Conservation (phyloP, 495 filamentous ascomycete genomes). For the Trichoderma parareesei region DNA sequence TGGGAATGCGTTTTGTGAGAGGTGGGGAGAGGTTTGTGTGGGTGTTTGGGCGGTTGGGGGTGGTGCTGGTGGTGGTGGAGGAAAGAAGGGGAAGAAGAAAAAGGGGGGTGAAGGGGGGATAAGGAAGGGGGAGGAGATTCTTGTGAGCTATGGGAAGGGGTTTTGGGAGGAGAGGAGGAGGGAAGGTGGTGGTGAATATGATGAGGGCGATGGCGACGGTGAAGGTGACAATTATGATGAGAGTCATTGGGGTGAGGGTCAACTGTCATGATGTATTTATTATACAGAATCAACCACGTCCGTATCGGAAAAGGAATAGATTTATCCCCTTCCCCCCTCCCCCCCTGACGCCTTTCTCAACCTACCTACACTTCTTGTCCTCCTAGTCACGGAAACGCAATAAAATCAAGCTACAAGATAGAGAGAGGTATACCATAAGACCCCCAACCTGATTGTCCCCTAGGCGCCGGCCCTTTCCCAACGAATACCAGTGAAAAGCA, state of each 20-base stretch:
- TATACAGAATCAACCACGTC: not conserved
- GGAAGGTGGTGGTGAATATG: constrained; percentile 1
- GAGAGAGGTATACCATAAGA: not conserved
- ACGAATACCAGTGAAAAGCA: not conserved
- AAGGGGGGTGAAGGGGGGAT: constrained; percentile 32
- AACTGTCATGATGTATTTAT: not conserved
- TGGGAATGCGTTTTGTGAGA: constrained; percentile 41
- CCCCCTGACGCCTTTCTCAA: not conserved
- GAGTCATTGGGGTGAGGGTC: not conserved
- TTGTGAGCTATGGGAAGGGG: constrained; percentile 60
- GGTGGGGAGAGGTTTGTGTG: constrained; percentile 43
- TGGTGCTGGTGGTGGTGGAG: constrained; percentile 36
- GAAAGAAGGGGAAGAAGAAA: constrained; percentile 33
- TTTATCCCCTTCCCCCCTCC: not conserved
- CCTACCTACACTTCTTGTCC: not conserved
- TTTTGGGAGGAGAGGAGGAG: constrained; percentile 45
- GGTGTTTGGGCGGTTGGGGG: constrained; percentile 53
- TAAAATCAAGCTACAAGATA: not conserved
- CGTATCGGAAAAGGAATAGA: not conserved
- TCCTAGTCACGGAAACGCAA: not conserved
- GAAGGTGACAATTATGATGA: not conserved
- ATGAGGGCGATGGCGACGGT: not conserved
- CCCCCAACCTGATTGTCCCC: not conserved
- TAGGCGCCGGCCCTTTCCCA: constrained; percentile 11
- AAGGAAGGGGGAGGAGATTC: constrained; percentile 51